Percentiles rank a stretch among this genome's conserved stretches.
phyloP scores from a whole-genome alignment of 306 rosid species.

The Cicer judaicum region DNA sequence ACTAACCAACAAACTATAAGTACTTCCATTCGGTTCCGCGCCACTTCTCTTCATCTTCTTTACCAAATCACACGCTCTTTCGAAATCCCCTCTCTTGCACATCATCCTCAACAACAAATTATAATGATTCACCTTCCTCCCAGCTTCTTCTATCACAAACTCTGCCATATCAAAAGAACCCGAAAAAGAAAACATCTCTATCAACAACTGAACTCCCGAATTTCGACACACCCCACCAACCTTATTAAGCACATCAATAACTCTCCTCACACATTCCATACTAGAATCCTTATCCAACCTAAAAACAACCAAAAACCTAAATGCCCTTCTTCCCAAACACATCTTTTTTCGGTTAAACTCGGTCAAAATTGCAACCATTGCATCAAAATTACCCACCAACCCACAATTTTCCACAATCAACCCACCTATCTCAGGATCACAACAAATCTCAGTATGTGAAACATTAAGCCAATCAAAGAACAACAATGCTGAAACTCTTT shows the following conservation, averaged over 20 bases:
- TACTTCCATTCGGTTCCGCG: conserved; percentile 45
- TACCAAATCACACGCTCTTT: conserved; percentile 56
- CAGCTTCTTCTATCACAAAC: conserved; percentile 55
- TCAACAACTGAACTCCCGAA: conserved; percentile 65
- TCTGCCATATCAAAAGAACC: conserved; percentile 58
- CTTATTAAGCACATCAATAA: conserved; percentile 54
- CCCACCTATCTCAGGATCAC: conserved; percentile 53
- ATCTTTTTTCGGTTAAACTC: conserved; percentile 42
- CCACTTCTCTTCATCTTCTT: conserved; percentile 62
- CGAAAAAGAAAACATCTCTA: conserved; percentile 56
- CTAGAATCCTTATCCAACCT: conserved; percentile 42
- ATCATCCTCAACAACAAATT: conserved; percentile 55
- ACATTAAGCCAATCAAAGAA: conserved; percentile 64
- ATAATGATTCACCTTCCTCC: conserved; percentile 54
- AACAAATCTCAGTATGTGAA: conserved; percentile 45
- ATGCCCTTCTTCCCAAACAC: conserved; percentile 52
- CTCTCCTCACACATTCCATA: conserved; percentile 46
- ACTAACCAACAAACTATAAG: conserved; percentile 61
- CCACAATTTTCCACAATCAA: conserved; percentile 73
- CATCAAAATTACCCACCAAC: conserved; percentile 59
- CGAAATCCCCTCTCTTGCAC: conserved; percentile 59
- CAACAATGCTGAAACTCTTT: conserved; percentile 58
- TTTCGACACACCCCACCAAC: conserved; percentile 66
- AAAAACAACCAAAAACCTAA: conserved; percentile 60
- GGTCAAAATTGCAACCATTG: conserved; percentile 56